Evolutionary conservation across 306 rosid species (phyloP).

Genomic region (Corylus americana): DNA sequence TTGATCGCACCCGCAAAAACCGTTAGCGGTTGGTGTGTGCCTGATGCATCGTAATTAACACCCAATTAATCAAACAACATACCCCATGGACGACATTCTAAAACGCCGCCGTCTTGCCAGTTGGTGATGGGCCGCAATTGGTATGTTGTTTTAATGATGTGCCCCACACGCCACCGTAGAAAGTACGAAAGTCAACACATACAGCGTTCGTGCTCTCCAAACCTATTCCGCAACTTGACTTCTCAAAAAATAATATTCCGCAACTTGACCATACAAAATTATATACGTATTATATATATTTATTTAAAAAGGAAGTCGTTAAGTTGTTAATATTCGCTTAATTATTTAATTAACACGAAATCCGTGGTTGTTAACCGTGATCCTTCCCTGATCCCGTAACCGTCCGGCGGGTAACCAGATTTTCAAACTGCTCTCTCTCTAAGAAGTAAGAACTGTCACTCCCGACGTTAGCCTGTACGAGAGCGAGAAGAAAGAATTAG

Average conservation of each 20-base stretch:
- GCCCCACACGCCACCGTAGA: neutral
- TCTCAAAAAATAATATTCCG: too few relatives aligned
- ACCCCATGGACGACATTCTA: too few relatives aligned
- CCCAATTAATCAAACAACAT: too few relatives aligned
- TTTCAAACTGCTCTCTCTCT: neutral
- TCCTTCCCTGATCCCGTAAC: neutral
- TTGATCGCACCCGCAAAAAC: too few relatives aligned
- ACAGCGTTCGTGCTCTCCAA: neutral
- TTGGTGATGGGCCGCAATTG: neutral
- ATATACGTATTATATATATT: neutral
- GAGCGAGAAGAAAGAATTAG: neutral
- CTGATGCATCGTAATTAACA: too few relatives aligned
- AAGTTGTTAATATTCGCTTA: neutral
- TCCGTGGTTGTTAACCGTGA: neutral
- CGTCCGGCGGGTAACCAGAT: constrained; percentile 4
- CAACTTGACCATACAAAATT: too few relatives aligned
- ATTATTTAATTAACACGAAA: neutral
- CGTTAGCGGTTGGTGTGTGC: too few relatives aligned
- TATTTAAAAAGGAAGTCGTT: neutral
- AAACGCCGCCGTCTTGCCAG: too few relatives aligned
- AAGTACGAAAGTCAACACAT: neutral
- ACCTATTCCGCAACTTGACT: too few relatives aligned
- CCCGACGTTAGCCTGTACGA: neutral
- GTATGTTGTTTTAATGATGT: neutral
- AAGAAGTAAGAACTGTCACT: neutral